Conservation (phyloP, 768 basidiomycete species). For the Mycena vulgaris region DNA sequence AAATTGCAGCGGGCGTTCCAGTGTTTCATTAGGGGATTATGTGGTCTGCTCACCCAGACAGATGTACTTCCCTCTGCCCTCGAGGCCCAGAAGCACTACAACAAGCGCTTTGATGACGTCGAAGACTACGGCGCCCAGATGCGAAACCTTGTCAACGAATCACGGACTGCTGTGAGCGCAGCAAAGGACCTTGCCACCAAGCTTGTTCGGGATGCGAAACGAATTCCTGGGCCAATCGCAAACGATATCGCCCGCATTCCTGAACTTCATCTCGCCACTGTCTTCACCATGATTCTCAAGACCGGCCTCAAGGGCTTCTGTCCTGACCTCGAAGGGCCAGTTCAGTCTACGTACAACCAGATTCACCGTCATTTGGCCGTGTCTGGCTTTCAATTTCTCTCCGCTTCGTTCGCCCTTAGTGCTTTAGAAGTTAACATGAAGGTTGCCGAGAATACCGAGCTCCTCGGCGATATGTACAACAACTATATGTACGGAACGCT, state of each 20-base stretch:
- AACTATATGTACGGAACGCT: slow-evolving; percentile 25
- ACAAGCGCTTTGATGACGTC: slow-evolving; percentile 15
- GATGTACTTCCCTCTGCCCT: slow-evolving; percentile 8
- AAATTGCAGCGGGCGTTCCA: slow-evolving; percentile 19
- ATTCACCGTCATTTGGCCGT: slow-evolving; percentile 20
- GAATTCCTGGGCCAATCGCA: slow-evolving; percentile 21
- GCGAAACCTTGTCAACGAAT: background rate
- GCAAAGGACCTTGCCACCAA: background rate
- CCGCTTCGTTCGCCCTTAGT: background rate
- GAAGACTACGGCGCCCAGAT: background rate
- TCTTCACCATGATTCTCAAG: slow-evolving; percentile 11
- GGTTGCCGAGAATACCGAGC: background rate
- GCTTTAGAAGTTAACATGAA: background rate
- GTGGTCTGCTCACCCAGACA: slow-evolving; percentile 6
- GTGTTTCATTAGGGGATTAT: background rate
- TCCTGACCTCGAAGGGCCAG: slow-evolving; percentile 23
- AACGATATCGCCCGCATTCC: slow-evolving; percentile 23
- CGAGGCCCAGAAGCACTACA: slow-evolving; percentile 18
- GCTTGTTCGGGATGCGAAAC: slow-evolving; percentile 3
- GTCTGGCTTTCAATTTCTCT: slow-evolving; percentile 10
- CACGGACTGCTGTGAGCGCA: background rate
- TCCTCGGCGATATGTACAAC: slow-evolving; percentile 30
- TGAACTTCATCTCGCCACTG: slow-evolving; percentile 11
- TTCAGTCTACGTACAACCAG: slow-evolving; percentile 23
- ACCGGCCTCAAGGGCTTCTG: slow-evolving; percentile 13